Percentiles rank a stretch among this genome's conserved stretches.
phyloP scores from a whole-genome alignment of 352 stramenopile species.

The Pythium rishiriense region DNA sequence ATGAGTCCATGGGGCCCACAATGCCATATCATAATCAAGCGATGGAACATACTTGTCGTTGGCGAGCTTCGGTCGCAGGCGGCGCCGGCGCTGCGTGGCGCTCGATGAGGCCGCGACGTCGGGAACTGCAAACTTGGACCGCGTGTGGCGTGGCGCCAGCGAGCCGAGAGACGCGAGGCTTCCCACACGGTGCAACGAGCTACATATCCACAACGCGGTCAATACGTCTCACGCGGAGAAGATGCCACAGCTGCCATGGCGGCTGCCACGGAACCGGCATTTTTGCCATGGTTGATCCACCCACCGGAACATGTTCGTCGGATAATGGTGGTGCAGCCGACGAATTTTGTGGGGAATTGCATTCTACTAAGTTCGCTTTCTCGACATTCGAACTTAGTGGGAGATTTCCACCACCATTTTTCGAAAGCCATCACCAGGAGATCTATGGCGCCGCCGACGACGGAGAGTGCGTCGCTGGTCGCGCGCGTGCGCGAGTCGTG shows the following conservation, averaged over 20 bases:
- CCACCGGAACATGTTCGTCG: slow-evolving; percentile 4
- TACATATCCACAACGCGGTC: neutral
- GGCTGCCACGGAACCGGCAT: too few relatives aligned
- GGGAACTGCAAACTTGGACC: slow-evolving; percentile 23
- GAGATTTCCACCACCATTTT: neutral
- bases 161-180: neutral
- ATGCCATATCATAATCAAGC: neutral
- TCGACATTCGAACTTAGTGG: neutral
- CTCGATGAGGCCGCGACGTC: neutral
- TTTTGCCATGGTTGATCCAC: neutral
- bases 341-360: neutral
- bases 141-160: neutral
- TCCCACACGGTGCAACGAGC: slow-evolving; percentile 1
- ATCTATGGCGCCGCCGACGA: slow-evolving; percentile 34
- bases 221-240: too few relatives aligned
- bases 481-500: slow-evolving; percentile 59
- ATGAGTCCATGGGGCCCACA: neutral
- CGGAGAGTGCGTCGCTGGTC: slow-evolving; percentile 31
- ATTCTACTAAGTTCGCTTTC: slow-evolving; percentile 7
- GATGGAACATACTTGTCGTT: slow-evolving; percentile 19
- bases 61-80: slow-evolving; percentile 24
- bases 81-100: slow-evolving; percentile 12
- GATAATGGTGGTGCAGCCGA: neutral
- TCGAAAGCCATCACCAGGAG: neutral
- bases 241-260: too few relatives aligned